Percentiles rank a stretch among this genome's conserved stretches.
Evolutionary conservation across 2,329 filamentous ascomycete species (phyloP).

Genomic region (Huntiella omanensis): DNA sequence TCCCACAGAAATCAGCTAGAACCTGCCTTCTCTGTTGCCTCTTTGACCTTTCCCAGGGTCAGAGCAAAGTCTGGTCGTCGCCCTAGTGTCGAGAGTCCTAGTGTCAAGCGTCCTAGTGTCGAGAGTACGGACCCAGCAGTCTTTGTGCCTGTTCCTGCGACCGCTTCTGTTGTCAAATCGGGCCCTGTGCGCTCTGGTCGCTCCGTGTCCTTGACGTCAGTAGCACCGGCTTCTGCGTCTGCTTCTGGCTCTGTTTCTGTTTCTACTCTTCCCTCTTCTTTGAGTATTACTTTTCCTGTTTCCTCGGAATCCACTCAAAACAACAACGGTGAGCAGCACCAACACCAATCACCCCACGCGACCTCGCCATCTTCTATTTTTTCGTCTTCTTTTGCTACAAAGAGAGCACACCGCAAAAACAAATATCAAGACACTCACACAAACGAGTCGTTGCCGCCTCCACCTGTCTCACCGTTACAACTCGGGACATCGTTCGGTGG

Average conservation of each 20-base stretch:
- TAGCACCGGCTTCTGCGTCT: neutral
- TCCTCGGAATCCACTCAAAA: neutral
- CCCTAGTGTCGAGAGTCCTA: neutral
- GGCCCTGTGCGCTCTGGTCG: slow-evolving; percentile 6
- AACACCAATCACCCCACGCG: neutral
- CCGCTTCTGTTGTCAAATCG: neutral
- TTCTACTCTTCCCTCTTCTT: neutral
- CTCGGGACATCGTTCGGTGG: neutral
- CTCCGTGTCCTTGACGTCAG: slow-evolving; percentile 7
- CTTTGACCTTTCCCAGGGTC: neutral
- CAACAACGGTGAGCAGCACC: neutral
- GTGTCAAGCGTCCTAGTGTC: neutral
- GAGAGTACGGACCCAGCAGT: no score
- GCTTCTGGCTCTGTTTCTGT: neutral
- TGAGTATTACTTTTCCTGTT: neutral
- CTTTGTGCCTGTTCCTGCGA: neutral
- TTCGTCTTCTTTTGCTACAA: neutral
- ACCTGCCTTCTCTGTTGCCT: neutral
- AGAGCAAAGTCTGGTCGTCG: neutral
- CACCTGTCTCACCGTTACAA: neutral
- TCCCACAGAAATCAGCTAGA: neutral
- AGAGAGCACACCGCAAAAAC: neutral
- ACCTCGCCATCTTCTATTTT: neutral
- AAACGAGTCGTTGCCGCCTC: neutral
- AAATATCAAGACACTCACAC: no score